phyloP scores from a whole-genome alignment of 2,329 filamentous ascomycete genomes.

The Cladorrhinum sp. region DNA sequence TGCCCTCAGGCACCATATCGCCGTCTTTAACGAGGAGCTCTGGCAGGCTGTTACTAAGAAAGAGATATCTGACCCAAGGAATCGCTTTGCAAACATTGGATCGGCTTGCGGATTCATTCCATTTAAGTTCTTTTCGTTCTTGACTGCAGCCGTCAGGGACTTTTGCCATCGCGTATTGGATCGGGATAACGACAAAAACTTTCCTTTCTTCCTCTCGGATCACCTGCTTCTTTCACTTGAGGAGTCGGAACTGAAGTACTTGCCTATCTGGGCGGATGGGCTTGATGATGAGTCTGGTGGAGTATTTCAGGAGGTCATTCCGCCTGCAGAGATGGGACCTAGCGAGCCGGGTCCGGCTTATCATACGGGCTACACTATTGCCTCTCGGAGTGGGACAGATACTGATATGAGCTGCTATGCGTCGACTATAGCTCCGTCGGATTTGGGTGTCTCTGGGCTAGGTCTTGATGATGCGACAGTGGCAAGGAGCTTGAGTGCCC shows the following conservation, averaged over 20 bases:
- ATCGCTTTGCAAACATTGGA: background rate
- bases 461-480: constrained; percentile 34
- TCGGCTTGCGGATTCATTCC: background rate
- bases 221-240: constrained; percentile 52
- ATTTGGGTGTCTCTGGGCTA: constrained; percentile 36
- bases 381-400: constrained; percentile 20
- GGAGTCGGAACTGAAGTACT: constrained; percentile 57
- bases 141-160: background rate
- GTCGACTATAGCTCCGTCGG: constrained; percentile 36
- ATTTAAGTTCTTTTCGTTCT: background rate
- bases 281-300: constrained; percentile 50
- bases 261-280: constrained; percentile 64
- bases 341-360: constrained; percentile 46
- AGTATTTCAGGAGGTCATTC: constrained; percentile 44
- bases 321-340: constrained; percentile 43
- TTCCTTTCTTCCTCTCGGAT: constrained; percentile 36
- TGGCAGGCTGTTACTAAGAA: background rate
- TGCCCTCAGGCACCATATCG: background rate
- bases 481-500: constrained; percentile 36
- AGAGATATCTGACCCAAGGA: background rate
- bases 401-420: constrained; percentile 21
- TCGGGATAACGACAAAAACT: constrained; percentile 30
- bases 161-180: constrained; percentile 27
- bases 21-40: constrained; percentile 14
- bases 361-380: constrained; percentile 43